Conservation (phyloP, 2,329 filamentous ascomycete species). For the Aspergillus neoniger region DNA sequence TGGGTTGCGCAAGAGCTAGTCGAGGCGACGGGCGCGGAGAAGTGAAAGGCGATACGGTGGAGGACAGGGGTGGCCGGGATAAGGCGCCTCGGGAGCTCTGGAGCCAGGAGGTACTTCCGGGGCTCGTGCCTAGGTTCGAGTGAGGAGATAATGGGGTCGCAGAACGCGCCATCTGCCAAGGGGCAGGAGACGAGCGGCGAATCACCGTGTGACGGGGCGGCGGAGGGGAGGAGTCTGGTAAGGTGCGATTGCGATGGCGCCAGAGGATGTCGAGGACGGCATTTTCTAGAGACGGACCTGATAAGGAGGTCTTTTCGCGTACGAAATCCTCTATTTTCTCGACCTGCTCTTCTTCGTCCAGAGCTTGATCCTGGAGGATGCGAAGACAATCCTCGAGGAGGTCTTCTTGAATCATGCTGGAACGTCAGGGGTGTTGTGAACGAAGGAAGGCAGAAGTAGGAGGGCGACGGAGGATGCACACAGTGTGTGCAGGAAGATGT, state of each 20-base stretch:
- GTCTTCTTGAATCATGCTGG: slow-evolving; percentile 84
- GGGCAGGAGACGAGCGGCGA: slow-evolving; percentile 85
- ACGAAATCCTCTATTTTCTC: slow-evolving; percentile 87
- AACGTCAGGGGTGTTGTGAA: slow-evolving; percentile 6
- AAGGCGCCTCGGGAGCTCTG: slow-evolving; percentile 71
- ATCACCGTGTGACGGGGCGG: slow-evolving; percentile 86
- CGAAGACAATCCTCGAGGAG: slow-evolving; percentile 90
- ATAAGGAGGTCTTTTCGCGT: slow-evolving; percentile 73
- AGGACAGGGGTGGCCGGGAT: slow-evolving; percentile 72
- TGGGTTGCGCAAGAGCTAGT: slow-evolving; percentile 86
- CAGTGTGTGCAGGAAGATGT: slow-evolving; percentile 11
- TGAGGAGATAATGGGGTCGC: slow-evolving; percentile 83
- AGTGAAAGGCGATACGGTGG: slow-evolving; percentile 82
- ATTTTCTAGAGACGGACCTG: slow-evolving; percentile 80
- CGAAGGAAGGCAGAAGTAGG: slow-evolving; percentile 1
- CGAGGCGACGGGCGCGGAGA: slow-evolving; percentile 91
- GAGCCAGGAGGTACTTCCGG: slow-evolving; percentile 81
- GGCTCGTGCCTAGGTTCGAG: slow-evolving; percentile 71
- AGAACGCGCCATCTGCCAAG: slow-evolving; percentile 77
- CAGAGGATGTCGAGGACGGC: slow-evolving; percentile 87
- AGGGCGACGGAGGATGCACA: slow-evolving; percentile 7
- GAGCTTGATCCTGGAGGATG: slow-evolving; percentile 75
- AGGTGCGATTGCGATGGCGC: slow-evolving; percentile 51
- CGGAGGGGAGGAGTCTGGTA: slow-evolving; percentile 71
- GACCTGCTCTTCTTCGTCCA: slow-evolving; percentile 94